Conservation (phyloP, 129 eudicot genomes). For the Flaveria ramosissima region DNA sequence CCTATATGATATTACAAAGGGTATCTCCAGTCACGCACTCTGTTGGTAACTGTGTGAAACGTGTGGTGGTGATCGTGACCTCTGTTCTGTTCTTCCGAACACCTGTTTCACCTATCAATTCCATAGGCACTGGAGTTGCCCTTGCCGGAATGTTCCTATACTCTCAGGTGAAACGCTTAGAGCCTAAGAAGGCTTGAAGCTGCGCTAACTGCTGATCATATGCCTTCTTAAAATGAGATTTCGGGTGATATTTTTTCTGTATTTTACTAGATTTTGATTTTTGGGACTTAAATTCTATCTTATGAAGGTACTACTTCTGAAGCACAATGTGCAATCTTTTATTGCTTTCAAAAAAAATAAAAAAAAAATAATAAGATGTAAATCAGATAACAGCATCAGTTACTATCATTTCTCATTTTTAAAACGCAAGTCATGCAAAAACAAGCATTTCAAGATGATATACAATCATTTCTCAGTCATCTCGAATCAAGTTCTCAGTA, state of each 20-base stretch:
- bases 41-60: constrained; percentile 95
- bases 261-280: constrained; percentile 18
- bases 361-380: too few species aligned
- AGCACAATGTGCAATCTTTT: constrained; percentile 30
- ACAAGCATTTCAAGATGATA: too few species aligned
- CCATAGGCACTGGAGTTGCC: constrained; percentile 91
- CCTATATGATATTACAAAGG: constrained; percentile 97
- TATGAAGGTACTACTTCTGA: neutral
- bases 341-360: constrained; percentile 24
- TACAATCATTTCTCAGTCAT: too few species aligned
- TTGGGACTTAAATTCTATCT: constrained; percentile 20
- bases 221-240: constrained; percentile 20
- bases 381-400: too few species aligned
- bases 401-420: too few species aligned
- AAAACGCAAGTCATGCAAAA: too few species aligned
- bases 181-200: constrained; percentile 71
- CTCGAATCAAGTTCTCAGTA: too few species aligned
- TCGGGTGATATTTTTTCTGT: constrained; percentile 34
- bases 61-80: constrained; percentile 91
- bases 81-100: constrained; percentile 96
- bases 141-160: constrained; percentile 96
- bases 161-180: constrained; percentile 78
- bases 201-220: neutral
- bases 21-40: constrained; percentile 98
- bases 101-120: constrained; percentile 88